phyloP scores from a whole-genome alignment of 129 eudicot genomes.

The Chrysanthemum makinoi region DNA sequence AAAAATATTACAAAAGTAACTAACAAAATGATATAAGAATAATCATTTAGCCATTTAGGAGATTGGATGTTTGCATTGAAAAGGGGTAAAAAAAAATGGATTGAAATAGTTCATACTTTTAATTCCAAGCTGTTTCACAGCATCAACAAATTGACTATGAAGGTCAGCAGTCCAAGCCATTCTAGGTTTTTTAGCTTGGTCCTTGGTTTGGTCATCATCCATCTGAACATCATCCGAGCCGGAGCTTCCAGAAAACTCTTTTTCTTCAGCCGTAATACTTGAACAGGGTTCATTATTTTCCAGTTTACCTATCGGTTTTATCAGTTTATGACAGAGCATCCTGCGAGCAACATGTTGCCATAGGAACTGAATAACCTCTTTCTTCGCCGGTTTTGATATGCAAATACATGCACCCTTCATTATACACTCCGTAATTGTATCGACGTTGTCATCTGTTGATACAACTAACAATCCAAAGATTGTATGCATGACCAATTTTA shows the following conservation, averaged over 20 bases:
- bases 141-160: conserved; percentile 17
- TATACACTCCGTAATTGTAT: conserved; percentile 14
- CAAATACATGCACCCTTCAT: conserved; percentile 24
- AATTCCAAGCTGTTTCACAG: conserved; percentile 24
- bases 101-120: conserved; percentile 13
- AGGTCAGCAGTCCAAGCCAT: conserved; percentile 30
- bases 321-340: background rate
- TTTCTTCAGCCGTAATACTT: conserved; percentile 11
- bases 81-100: background rate
- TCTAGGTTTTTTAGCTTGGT: conserved; percentile 15
- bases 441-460: conserved; percentile 23
- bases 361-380: conserved; percentile 20
- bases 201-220: conserved; percentile 15
- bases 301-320: background rate
- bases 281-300: conserved; percentile 16
- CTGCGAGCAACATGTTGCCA: conserved; percentile 32
- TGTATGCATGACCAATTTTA: too few relatives aligned
- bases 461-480: conserved; percentile 16
- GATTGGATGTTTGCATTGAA: background rate
- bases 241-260: conserved; percentile 27
- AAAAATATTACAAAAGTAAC: too few relatives aligned
- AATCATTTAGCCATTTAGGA: too few relatives aligned
- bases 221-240: conserved; percentile 5
- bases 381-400: conserved; percentile 10
- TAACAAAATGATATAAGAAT: too few relatives aligned